Base-by-base conservation (phyloP, 768 basidiomycete species). In the Mycena crocata region DNA sequence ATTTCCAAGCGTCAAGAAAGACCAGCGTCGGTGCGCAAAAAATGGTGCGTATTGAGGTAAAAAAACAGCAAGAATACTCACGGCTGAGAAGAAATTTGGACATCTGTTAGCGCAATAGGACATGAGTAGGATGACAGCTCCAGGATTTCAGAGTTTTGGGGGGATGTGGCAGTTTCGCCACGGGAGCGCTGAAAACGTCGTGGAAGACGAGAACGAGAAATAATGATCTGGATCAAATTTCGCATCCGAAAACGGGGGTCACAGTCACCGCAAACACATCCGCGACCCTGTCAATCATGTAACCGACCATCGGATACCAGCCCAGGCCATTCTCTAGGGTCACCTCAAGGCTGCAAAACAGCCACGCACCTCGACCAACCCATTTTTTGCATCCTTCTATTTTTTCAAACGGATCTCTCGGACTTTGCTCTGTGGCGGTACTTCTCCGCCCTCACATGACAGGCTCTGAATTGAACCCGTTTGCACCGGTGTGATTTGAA, bases 111-210 rank as follows among this genome's bases (percentile, higher is more conserved):
- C 57, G 71, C 67, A 72, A 76, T 71, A 76, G 80, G 78, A 86
- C 84, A 86, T 86, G 84, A 71, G 76, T 75, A 73, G 67, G 73
- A 64, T 68, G 71, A 69, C 72, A 71, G 68, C 74, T 86, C 83
- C 85, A 86, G 84, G 77, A 76, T 85, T 72, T 69, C 64, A 62
- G 68, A 52, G 65, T 64, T 63, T 42, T 66, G 64, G 52, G 52
- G 40, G 44, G 32, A 39, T 23, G 65, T 68, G 71, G 72, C 75
- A 55, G 48, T 51, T 55, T 39, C 55, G 67, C 55, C 68, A 65
- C 68, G 56, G 56, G n/a, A 24, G 56, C 42, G 46, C 40, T 62
- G 49, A 56, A 28, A 30, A 56, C n/a, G 39, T 62, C 37, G 61
- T 50, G 52, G 58, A 44, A 50, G 48, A n/a, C n/a, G n/a, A n/a